Evolutionary conservation across 768 basidiomycete genomes (phyloP), one percentile per base, ranked within the genome.

Genomic region (Suillus bovinus): DNA sequence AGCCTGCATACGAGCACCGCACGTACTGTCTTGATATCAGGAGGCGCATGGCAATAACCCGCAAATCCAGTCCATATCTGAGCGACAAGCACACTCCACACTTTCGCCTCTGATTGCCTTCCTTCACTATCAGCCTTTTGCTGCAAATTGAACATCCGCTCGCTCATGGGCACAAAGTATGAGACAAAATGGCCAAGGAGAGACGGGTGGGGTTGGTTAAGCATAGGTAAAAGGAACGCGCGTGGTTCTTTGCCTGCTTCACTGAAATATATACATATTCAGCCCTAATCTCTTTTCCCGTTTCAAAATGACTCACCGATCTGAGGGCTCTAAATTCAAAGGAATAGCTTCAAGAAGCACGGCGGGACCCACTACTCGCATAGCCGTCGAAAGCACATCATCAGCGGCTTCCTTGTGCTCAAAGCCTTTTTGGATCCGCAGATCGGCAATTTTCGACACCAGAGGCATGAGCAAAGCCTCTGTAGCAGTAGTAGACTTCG

Each of bases 21-120:
- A 74, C 78, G 68, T 66, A 88, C 94, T 78, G 86, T 77, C 67
- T 83, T 79, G 44, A 97, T 77, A 73, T 98, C 92, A n/a, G 80
- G 69, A 14, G 91, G 82, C 29, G 86, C 86, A 71, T 89, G 86
- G 73, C 94, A 96, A 77, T 99, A 99, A 2, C 95, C 94, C 7
- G 87, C 86, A 44, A 99, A 83, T 29, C 96, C 93, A 29, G 86
- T 81, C 97, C 97, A 99, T 22, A 96, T 86, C 74, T 99, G 97
- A 11, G 89, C 88, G 27, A 98, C 87, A 50, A 99, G 83, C 13
- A 96, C 94, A 66, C 86, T 91, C 93, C 94, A 99, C 41, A 99
- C 88, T 76, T 99, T 99, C 16, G 90, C 91, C 74, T 99, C 95
- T 0, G 91, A 87, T 57, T 82, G 83, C 41, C 87, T 85, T 14